A percentile compares a stretch with the other conserved stretches of the same genome.
Evolutionary conservation across 2,329 filamentous ascomycete genomes (phyloP).

Genomic region (Ophiostoma ulmi): DNA sequence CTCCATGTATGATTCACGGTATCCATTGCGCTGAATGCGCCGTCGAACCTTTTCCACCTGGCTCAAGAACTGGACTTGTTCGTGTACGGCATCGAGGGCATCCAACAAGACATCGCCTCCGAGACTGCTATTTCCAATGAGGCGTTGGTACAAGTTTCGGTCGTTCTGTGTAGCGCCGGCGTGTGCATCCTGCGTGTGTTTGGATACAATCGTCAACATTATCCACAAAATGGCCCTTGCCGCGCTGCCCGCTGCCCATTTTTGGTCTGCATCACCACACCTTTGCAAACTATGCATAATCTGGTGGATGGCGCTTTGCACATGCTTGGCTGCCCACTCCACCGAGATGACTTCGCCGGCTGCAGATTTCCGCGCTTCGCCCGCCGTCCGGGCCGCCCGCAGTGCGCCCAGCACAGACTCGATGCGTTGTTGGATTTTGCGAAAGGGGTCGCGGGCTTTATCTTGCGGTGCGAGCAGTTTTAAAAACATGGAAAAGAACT

Average conservation of each 20-base stretch:
- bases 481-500: conserved; percentile 51
- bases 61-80: conserved; percentile 42
- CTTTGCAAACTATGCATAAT: conserved; percentile 39
- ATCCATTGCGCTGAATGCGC: conserved; percentile 27
- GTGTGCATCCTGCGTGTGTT: conserved; percentile 39
- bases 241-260: conserved; percentile 41
- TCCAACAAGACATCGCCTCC: conserved; percentile 42
- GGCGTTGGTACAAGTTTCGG: conserved; percentile 45
- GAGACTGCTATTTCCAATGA: conserved; percentile 42
- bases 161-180: conserved; percentile 33
- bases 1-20: conserved; percentile 25
- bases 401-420: conserved; percentile 45
- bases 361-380: not conserved
- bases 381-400: conserved; percentile 31
- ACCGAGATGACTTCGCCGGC: conserved; percentile 34
- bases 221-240: conserved; percentile 46
- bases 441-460: conserved; percentile 44
- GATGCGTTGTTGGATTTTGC: conserved; percentile 45
- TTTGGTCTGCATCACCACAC: not conserved
- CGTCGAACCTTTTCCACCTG: conserved; percentile 34
- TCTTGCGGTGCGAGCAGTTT: conserved; percentile 43
- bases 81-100: conserved; percentile 41
- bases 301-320: conserved; percentile 40
- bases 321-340: conserved; percentile 47
- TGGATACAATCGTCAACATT: conserved; percentile 41